A percentile compares a stretch with the other conserved stretches of the same genome.
phyloP scores from a whole-genome alignment of 805 yeast genomes.

The Teunomyces lycoperdinae region DNA sequence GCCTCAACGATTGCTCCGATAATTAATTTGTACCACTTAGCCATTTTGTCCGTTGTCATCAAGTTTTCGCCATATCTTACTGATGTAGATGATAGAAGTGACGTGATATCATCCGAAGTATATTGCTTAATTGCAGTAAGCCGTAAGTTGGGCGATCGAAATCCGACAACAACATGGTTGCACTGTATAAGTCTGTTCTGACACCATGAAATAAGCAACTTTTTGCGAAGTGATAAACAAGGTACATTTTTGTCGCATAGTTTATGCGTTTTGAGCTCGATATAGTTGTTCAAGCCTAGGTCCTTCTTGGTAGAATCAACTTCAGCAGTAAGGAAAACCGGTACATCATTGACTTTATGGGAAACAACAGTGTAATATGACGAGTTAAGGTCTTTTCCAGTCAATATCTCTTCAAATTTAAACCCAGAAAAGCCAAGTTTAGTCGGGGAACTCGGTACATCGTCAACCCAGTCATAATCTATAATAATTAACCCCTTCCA shows the following conservation, averaged over 20 bases:
- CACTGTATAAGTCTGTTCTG: slow-evolving; percentile 18
- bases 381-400: slow-evolving; percentile 4
- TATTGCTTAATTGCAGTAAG: slow-evolving; percentile 12
- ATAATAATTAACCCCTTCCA: slow-evolving; percentile 17
- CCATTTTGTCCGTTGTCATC: slow-evolving; percentile 4
- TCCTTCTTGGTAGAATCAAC: slow-evolving; percentile 16
- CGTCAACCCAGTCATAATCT: slow-evolving; percentile 17
- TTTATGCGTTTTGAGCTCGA: slow-evolving; percentile 24
- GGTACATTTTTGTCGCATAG: slow-evolving; percentile 3
- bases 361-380: slow-evolving; percentile 16
- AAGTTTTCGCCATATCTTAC: not conserved
- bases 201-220: slow-evolving; percentile 14
- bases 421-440: slow-evolving; percentile 20
- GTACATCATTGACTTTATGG: slow-evolving; percentile 9
- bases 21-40: slow-evolving; percentile 14
- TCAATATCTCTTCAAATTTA: slow-evolving; percentile 19
- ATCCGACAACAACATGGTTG: slow-evolving; percentile 16
- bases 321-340: slow-evolving; percentile 21
- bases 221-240: slow-evolving; percentile 7
- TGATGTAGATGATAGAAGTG: not conserved
- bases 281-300: slow-evolving; percentile 12
- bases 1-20: not conserved
- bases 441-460: not conserved
- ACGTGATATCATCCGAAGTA: not conserved
- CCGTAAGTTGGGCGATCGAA: slow-evolving; percentile 12